Evolutionary conservation across 768 basidiomycete species (phyloP).

Genomic region (Albatrellus ellisii): DNA sequence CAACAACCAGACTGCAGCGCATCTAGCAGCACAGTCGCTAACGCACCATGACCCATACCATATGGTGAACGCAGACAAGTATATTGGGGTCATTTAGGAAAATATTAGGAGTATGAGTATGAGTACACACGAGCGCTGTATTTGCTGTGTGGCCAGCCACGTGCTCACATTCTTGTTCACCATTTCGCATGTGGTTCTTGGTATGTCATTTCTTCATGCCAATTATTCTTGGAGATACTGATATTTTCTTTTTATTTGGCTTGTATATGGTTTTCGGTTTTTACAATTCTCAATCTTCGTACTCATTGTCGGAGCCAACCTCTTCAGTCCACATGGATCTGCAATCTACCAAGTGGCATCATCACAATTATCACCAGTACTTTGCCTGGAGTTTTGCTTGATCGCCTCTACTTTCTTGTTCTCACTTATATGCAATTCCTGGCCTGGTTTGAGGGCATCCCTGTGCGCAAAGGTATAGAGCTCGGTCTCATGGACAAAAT

Average conservation of each 20-base stretch:
- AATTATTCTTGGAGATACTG: background rate
- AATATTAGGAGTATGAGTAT: constrained; percentile 82
- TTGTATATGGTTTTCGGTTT: constrained; percentile 59
- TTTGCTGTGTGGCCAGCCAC: constrained; percentile 39
- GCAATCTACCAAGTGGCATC: no score
- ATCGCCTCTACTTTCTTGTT: constrained; percentile 83
- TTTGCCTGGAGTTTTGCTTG: constrained; percentile 74
- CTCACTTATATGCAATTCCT: constrained; percentile 73
- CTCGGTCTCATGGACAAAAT: constrained; percentile 87
- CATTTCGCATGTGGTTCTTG: constrained; percentile 79
- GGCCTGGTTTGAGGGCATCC: no score
- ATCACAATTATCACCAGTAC: no score
- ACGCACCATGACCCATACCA: constrained; percentile 72
- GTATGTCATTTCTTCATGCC: constrained; percentile 21
- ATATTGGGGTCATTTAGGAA: constrained; percentile 69
- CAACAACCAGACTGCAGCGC: constrained; percentile 88
- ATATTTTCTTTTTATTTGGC: constrained; percentile 50
- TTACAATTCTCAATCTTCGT: no score
- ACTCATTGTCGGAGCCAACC: no score
- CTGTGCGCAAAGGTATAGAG: no score
- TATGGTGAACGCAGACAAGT: constrained; percentile 49
- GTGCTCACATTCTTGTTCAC: constrained; percentile 69
- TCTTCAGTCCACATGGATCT: no score
- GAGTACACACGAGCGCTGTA: constrained; percentile 66
- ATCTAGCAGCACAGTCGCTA: constrained; percentile 66